Conservation (phyloP, 495 filamentous ascomycete genomes). For the Annulohypoxylon moriforme region DNA sequence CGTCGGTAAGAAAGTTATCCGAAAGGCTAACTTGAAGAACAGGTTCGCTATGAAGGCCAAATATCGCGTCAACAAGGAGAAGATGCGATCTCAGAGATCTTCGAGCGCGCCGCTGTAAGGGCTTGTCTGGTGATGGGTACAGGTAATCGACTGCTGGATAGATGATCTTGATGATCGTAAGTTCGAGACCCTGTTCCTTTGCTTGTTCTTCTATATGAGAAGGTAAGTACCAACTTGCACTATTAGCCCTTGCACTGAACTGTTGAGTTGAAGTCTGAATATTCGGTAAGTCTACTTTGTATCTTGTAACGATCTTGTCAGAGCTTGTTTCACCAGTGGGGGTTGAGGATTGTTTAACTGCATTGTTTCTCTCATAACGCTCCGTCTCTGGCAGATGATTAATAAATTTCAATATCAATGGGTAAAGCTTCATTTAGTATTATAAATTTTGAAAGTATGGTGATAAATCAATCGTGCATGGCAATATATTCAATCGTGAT, state of each 20-base stretch:
- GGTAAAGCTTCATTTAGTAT: too few relatives aligned
- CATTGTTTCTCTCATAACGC: too few relatives aligned
- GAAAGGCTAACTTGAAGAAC: neutral
- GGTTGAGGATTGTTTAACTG: too few relatives aligned
- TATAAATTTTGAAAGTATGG: too few relatives aligned
- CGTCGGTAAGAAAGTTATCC: neutral
- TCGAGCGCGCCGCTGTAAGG: neutral
- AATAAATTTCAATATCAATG: too few relatives aligned
- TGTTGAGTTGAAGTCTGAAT: too few relatives aligned
- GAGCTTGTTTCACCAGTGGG: too few relatives aligned
- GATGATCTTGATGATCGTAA: neutral
- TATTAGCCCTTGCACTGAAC: too few relatives aligned
- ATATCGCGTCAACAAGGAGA: neutral
- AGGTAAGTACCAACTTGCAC: too few relatives aligned
- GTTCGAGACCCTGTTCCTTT: neutral
- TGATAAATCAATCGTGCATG: neutral
- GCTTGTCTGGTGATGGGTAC: neutral
- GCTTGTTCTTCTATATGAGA: neutral
- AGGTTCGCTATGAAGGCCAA: neutral
- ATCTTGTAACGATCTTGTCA: too few relatives aligned
- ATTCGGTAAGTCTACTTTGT: too few relatives aligned
- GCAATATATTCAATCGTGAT: neutral
- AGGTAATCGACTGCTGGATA: neutral
- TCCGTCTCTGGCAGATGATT: too few relatives aligned
- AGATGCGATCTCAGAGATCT: neutral